Conservation (phyloP, 1,284 basidiomycete genomes). For the Papiliotrema nemorosa region DNA sequence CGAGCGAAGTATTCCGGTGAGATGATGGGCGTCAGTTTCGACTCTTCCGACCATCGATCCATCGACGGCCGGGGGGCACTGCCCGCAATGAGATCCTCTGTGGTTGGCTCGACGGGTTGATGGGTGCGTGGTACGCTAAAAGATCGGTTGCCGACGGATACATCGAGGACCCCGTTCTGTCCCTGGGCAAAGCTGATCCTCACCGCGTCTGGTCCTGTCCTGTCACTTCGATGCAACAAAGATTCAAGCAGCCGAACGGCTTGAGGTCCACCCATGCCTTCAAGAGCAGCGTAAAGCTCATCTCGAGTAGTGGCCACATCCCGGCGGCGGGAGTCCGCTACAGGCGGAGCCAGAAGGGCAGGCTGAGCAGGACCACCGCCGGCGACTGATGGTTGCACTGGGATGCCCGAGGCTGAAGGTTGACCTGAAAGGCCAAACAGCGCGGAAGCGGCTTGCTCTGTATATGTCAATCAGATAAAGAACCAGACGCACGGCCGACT, state of each 20-base stretch:
- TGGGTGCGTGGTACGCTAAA: slow-evolving; percentile 48
- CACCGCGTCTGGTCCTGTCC: slow-evolving; percentile 3
- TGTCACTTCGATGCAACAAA: slow-evolving; percentile 49
- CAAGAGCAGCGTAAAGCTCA: slow-evolving; percentile 59
- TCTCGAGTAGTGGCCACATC: not conserved
- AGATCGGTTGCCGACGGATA: slow-evolving; percentile 39
- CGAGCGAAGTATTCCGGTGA: slow-evolving; percentile 70
- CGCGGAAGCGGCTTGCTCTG: slow-evolving; percentile 8
- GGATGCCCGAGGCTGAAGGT: not conserved
- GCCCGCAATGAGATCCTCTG: slow-evolving; percentile 28
- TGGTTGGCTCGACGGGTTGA: slow-evolving; percentile 6
- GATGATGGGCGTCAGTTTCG: slow-evolving; percentile 72
- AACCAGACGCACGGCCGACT: slow-evolving; percentile 2
- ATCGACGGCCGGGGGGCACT: slow-evolving; percentile 68
- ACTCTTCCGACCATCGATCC: slow-evolving; percentile 89
- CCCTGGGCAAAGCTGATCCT: slow-evolving; percentile 35
- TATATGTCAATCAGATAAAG: slow-evolving; percentile 17
- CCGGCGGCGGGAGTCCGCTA: slow-evolving; percentile 49
- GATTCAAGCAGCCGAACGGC: slow-evolving; percentile 81
- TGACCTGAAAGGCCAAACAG: not conserved
- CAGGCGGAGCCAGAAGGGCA: slow-evolving; percentile 70
- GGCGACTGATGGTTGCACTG: not conserved
- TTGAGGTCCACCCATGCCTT: slow-evolving; percentile 75
- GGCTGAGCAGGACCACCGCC: slow-evolving; percentile 58
- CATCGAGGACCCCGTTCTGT: slow-evolving; percentile 25